Conservation (phyloP, 306 rosid genomes). For the Dryas alaskensis region DNA sequence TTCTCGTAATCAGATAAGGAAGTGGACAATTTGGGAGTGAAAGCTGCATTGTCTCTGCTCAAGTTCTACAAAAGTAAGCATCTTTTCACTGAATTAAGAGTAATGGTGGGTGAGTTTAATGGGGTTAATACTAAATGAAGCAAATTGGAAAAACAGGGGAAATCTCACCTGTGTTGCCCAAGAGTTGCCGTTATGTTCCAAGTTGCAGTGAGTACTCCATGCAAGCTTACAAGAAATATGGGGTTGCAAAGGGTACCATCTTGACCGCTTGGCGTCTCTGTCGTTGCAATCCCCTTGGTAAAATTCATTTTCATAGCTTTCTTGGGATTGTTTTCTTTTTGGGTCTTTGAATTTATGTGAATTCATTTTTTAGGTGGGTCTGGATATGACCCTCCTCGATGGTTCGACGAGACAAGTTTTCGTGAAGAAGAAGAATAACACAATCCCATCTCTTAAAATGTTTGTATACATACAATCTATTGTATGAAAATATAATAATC, state of each 20-base stretch:
- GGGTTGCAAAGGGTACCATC: constrained; percentile 64
- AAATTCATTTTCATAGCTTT: background rate
- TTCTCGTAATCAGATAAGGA: constrained; percentile 36
- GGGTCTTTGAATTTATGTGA: background rate
- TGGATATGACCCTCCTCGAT: constrained; percentile 90
- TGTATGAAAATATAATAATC: too few relatives aligned
- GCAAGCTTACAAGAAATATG: constrained; percentile 92
- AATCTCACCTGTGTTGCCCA: constrained; percentile 80
- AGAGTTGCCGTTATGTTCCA: constrained; percentile 80
- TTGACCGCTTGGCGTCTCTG: constrained; percentile 84
- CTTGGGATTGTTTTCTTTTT: background rate
- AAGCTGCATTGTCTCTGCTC: constrained; percentile 58
- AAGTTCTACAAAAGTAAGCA: constrained; percentile 77
- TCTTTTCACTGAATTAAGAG: background rate
- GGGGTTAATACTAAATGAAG: background rate
- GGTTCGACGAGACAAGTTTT: constrained; percentile 60
- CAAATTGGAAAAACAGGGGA: constrained; percentile 48
- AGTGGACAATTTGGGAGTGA: constrained; percentile 55
- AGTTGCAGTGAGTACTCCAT: constrained; percentile 92
- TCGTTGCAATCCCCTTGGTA: constrained; percentile 96
- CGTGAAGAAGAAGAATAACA: constrained; percentile 57
- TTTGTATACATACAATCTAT: too few relatives aligned
- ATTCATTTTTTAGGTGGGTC: constrained; percentile 52
- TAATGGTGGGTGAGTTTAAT: background rate
- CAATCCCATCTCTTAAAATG: background rate